Base-by-base conservation (phyloP, 1,139 yeast species). In the Wickerhamiella infanticola region DNA sequence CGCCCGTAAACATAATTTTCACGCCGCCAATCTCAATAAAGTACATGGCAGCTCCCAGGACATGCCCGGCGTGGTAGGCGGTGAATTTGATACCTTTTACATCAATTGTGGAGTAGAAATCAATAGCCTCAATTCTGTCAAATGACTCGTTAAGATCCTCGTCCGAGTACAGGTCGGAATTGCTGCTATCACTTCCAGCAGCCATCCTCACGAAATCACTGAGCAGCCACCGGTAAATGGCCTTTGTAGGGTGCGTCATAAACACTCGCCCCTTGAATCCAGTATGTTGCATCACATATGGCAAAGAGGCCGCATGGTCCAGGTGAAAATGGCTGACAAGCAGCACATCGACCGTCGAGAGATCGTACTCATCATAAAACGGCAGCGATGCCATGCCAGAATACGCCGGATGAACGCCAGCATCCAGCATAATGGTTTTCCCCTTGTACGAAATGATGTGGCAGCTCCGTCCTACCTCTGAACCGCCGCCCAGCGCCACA, bases 191-290 rank as follows among this genome's bases (percentile, higher is more conserved):
- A 3, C 51, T 50, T 9, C 54, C 55, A 2, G 73, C 63, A 13
- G 95, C 85, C 35, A 90, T 97, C 57, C 93, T 73, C 25, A 90
- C 97, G 58, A 88, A 93, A 69, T 90, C 99, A 50, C 88, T 81
- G 49, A 90, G 65, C 46, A 90, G 71, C 98, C 98, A 90, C 51
- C 95, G 73, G 60, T 88, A 90, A 50, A 90, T 90, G 35, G 98
- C 98, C 65, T 93, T 93, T 1, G 98, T 90, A 6, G 99, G 98
- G 62, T 90, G 97, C 26, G 98, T 90, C 99, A 90, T 90, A 61
- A 88, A 90, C 5, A 93, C 98, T 46, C 95, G 73, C 1, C 99
- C 99, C 56, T 76, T 79, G 68, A 90, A 90, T 55, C 75, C 83
- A 0, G 98, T 90, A 58, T 86, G 94, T 58, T 86, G 95, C 97